Conservation (phyloP, 1,284 basidiomycete genomes). For the Dichomitus squalens region DNA sequence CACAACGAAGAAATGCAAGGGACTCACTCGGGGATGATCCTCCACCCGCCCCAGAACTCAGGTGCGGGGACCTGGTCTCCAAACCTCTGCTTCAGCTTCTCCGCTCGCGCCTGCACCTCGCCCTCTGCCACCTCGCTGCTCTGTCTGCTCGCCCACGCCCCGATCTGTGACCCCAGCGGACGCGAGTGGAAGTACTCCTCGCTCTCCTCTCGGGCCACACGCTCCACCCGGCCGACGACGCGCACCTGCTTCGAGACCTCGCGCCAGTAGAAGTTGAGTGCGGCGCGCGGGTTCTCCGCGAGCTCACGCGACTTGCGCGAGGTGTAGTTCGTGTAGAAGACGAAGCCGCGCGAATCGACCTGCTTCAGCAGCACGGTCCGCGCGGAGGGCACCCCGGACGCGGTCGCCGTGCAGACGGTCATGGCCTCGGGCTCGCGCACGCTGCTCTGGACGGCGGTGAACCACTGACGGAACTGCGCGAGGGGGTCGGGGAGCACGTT, state of each 20-base stretch:
- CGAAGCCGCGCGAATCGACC: slow-evolving; percentile 83
- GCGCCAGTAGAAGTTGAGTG: slow-evolving; percentile 91
- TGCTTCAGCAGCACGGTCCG: slow-evolving; percentile 93
- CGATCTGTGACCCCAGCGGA: slow-evolving; percentile 84
- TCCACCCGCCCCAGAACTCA: slow-evolving; percentile 96
- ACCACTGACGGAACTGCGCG: slow-evolving; percentile 85
- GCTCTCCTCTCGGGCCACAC: slow-evolving; percentile 70
- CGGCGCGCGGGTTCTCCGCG: slow-evolving; percentile 73
- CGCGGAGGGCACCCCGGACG: slow-evolving; percentile 78
- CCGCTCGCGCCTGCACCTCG: slow-evolving; percentile 66
- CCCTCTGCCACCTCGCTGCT: slow-evolving; percentile 75
- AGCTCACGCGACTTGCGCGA: slow-evolving; percentile 91
- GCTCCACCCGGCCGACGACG: slow-evolving; percentile 85
- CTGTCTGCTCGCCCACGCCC: slow-evolving; percentile 94
- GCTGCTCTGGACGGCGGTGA: slow-evolving; percentile 60
- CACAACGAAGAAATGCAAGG: neutral
- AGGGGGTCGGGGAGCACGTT: slow-evolving; percentile 71
- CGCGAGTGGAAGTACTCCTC: slow-evolving; percentile 85
- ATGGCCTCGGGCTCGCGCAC: slow-evolving; percentile 90
- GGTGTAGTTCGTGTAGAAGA: slow-evolving; percentile 96
- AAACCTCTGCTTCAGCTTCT: slow-evolving; percentile 65
- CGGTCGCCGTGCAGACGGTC: slow-evolving; percentile 80
- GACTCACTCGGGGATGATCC: slow-evolving; percentile 86
- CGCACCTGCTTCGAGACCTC: slow-evolving; percentile 84
- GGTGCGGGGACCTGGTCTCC: slow-evolving; percentile 76